Conservation (phyloP, 768 basidiomycete genomes). For the Suillus subalutaceus region DNA sequence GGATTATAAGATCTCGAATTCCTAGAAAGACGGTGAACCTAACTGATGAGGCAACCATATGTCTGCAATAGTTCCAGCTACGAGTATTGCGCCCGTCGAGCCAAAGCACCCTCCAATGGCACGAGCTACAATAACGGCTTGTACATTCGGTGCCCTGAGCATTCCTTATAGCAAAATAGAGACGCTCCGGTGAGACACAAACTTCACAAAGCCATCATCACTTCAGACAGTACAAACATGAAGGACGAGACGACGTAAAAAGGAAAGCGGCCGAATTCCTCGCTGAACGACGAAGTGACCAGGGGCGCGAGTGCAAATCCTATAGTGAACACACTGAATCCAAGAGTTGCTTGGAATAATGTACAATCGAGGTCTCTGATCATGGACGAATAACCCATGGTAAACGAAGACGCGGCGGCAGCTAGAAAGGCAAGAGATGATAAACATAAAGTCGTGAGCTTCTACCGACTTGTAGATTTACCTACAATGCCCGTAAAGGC, state of each 20-base stretch:
- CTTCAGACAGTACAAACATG: constrained; percentile 53
- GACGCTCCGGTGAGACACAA: neutral
- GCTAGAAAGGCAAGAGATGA: constrained; percentile 36
- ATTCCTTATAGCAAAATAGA: neutral
- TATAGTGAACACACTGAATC: constrained; percentile 55
- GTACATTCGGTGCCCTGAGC: constrained; percentile 46
- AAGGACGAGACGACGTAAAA: constrained; percentile 55
- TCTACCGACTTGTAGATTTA: constrained; percentile 15
- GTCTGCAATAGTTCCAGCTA: constrained; percentile 75
- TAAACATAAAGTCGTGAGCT: neutral
- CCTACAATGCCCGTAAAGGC: constrained; percentile 36
- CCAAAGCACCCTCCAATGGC: constrained; percentile 68
- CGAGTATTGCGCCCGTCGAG: constrained; percentile 72
- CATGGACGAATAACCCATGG: constrained; percentile 62
- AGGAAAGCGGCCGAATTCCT: constrained; percentile 70
- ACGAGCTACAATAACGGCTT: constrained; percentile 67
- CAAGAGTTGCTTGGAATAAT: constrained; percentile 47
- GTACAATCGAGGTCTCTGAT: constrained; percentile 47
- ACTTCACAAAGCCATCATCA: constrained; percentile 40
- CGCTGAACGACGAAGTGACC: constrained; percentile 68
- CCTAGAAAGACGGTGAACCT: constrained; percentile 20
- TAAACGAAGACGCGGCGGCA: constrained; percentile 53
- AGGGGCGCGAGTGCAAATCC: constrained; percentile 68
- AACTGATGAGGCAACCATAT: constrained; percentile 68
- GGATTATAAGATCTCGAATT: neutral